phyloP scores from a whole-genome alignment of 441 rosid genomes.

The Syzygium malaccense region DNA sequence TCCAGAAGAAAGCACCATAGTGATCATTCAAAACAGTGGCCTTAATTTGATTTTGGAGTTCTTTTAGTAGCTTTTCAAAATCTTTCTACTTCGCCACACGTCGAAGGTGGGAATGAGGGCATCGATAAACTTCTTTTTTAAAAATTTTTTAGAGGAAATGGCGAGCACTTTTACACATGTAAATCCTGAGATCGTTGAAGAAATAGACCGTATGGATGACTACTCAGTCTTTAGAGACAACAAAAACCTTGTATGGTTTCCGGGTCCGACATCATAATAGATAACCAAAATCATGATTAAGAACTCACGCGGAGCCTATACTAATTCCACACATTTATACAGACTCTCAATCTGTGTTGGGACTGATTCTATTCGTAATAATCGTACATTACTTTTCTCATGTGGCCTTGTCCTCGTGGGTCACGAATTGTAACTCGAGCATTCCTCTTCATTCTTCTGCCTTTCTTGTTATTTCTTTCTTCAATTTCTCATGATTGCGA shows the following conservation, averaged over 20 bases:
- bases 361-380: background rate
- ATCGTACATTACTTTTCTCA: background rate
- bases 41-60: too few species aligned
- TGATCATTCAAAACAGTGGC: background rate
- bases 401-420: background rate
- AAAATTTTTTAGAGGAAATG: background rate
- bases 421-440: background rate
- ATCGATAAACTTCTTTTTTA: too few species aligned
- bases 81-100: too few species aligned
- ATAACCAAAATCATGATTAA: background rate
- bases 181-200: background rate
- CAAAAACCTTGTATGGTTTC: background rate
- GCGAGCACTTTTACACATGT: background rate
- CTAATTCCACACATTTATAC: background rate
- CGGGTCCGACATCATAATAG: background rate
- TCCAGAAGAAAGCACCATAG: too few species aligned
- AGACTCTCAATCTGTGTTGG: rapidly evolving
- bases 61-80: too few species aligned
- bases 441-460: background rate
- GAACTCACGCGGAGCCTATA: too few species aligned
- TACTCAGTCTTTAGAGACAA: rapidly evolving
- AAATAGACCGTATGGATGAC: too few species aligned
- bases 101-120: too few species aligned
- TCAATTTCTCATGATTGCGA: too few species aligned
- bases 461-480: background rate